Evolutionary conservation across 495 filamentous ascomycete genomes (phyloP), one percentile per base, ranked within the genome.

Genomic region (Parachaetomium inaequale): DNA sequence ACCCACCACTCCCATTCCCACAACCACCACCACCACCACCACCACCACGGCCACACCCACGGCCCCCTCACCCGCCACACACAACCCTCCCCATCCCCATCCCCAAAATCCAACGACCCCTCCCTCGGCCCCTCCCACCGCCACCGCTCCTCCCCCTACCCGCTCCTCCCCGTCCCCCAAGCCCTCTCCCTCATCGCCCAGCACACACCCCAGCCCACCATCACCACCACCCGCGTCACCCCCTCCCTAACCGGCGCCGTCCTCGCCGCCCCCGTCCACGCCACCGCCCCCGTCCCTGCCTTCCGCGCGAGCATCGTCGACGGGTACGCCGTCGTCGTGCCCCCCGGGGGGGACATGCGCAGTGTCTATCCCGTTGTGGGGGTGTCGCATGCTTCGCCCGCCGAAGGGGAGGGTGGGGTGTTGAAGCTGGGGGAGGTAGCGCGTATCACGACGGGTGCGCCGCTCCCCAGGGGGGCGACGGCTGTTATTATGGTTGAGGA

Each of bases 401-500:
- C 87, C 15, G 28, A 50, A 19, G 47, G 15, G 7, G 32, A 81
- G 82, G 6, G 77, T 28, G n/a, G 5, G 11, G 55, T 76, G 29
- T 65, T 82, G 25, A 78, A 87, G 45, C 79, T 80, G 46, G 93
- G 93, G 0, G 83, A 92, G 62, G 87, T 97, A 38, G 86, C 95
- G 10, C 77, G 94, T 31, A 96, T 98, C 63, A 98, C 94, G 2
- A 98, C 94, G 0, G 94, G 94, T 0, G 94, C 95, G 5, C 93
- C 94, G 14, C 77, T 98, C 2, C 94, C 95, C 4, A 84, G 86
- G 0, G 91, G 93, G 5, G 91, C 94, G 14, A 96, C 89, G 42
- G 86, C 92, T 3, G 93, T 98, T 17, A 88, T 96, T 23, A 98
- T 98, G 95, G 94, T 98, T 3, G 94, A 98, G 76, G 94, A 98